These are phyloP conservation scores for Venturia carpophila DNA, from an alignment of 2,329 filamentous ascomycete genomes.

Conservation along the genomic window DNA sequence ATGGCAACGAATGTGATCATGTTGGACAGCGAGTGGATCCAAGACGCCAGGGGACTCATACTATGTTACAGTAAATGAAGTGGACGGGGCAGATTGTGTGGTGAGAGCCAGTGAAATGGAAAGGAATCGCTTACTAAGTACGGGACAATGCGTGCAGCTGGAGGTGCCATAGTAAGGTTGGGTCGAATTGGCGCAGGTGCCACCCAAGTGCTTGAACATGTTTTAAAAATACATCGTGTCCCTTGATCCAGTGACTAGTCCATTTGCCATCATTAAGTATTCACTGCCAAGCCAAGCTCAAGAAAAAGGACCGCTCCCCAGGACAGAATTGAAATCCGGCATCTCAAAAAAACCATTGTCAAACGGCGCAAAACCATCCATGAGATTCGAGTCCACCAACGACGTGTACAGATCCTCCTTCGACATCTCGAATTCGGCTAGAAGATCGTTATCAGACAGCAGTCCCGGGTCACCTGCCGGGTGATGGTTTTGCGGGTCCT, in stretches of 20 bases:
- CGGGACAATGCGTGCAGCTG: no score
- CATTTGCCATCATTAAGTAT: not conserved
- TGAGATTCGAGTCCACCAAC: constrained; percentile 16
- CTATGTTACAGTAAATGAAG: no score
- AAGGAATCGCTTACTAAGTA: no score
- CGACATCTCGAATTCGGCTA: constrained; percentile 11
- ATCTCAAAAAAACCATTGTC: constrained; percentile 9
- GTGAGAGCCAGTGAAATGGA: no score
- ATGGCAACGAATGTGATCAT: no score
- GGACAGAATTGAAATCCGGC: constrained; percentile 15
- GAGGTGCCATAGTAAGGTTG: no score
- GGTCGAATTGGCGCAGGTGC: no score
- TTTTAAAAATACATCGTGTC: not conserved
- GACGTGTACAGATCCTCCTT: not conserved
- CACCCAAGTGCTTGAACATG: no score
- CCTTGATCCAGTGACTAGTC: not conserved
- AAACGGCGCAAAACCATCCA: constrained; percentile 16
- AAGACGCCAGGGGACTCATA: no score
- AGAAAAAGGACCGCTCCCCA: constrained; percentile 8
- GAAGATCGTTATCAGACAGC: not conserved
- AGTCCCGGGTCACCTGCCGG: not conserved
- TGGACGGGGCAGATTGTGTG: no score
- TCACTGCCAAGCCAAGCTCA: not conserved
- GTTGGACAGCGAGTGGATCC: no score
- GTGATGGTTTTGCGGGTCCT: not conserved